phyloP scores from a whole-genome alignment of 768 basidiomycete species.

The Lactifluus piperatus region DNA sequence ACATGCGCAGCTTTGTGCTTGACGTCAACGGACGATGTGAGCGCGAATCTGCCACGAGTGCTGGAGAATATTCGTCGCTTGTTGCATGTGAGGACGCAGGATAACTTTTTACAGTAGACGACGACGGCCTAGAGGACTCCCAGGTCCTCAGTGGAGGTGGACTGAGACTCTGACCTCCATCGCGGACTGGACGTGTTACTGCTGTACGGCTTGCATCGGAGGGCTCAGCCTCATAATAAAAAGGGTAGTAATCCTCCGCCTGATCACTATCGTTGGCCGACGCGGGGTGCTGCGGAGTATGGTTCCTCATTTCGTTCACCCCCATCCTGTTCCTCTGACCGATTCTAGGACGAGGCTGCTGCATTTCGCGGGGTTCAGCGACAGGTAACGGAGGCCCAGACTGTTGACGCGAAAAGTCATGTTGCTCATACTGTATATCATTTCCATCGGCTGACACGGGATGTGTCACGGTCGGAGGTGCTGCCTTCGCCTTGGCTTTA shows the following conservation, averaged over 20 bases:
- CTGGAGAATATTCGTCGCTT: constrained; percentile 1
- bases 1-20: constrained; percentile 33
- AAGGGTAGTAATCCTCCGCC: not conserved
- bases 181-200: not conserved
- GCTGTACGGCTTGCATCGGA: not conserved
- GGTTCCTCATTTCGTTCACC: not conserved
- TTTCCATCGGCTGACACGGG: not conserved
- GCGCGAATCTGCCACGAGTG: not conserved
- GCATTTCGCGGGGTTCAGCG: not conserved
- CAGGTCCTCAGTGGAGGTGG: not conserved
- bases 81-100: not conserved
- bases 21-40: not conserved
- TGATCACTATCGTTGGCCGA: not conserved
- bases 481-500: not conserved
- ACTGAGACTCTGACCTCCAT: not conserved
- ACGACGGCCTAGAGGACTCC: not conserved
- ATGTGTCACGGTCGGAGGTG: not conserved
- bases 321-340: not conserved
- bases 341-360: not conserved
- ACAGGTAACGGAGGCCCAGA: not conserved
- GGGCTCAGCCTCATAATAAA: not conserved
- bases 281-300: not conserved
- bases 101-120: not conserved
- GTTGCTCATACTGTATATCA: not conserved
- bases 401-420: not conserved